phyloP scores from a whole-genome alignment of 2,329 filamentous ascomycete genomes.

The Arachnomyces sp. region DNA sequence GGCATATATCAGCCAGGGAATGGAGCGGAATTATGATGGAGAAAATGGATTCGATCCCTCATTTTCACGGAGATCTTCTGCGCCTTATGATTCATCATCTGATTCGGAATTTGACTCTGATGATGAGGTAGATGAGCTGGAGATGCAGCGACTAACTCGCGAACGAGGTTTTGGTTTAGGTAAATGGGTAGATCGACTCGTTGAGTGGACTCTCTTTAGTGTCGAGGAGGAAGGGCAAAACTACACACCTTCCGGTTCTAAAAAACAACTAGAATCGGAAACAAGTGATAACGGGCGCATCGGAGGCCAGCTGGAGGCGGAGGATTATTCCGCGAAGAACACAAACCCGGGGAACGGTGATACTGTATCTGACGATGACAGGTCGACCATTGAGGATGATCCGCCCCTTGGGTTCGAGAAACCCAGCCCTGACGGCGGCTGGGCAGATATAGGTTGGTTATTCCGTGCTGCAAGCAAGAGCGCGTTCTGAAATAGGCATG shows the following conservation, averaged over 20 bases:
- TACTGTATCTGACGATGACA: constrained; percentile 20
- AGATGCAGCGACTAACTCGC: constrained; percentile 45
- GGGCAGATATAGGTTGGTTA: constrained; percentile 54
- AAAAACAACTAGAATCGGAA: no score
- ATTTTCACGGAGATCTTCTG: constrained; percentile 10
- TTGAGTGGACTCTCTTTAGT: constrained; percentile 51
- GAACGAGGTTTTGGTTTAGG: constrained; percentile 50
- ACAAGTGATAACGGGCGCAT: no score
- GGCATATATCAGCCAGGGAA: constrained; percentile 12
- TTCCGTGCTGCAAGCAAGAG: constrained; percentile 42
- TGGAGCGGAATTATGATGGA: constrained; percentile 12
- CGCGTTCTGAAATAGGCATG: constrained; percentile 18
- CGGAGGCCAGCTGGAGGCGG: neutral
- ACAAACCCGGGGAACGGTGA: constrained; percentile 18
- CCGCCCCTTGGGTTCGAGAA: constrained; percentile 23
- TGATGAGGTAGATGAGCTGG: constrained; percentile 44
- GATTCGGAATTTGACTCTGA: constrained; percentile 25
- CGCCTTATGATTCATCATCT: constrained; percentile 14
- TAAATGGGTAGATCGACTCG: constrained; percentile 49
- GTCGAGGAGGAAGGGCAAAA: constrained; percentile 41
- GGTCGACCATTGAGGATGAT: constrained; percentile 24
- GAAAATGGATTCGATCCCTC: constrained; percentile 12
- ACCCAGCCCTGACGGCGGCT: constrained; percentile 39
- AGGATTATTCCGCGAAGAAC: constrained; percentile 4
- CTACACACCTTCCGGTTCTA: constrained; percentile 16